Percentiles rank a stretch among this genome's conserved stretches.
phyloP scores from a whole-genome alignment of 352 stramenopile species.

The Globisporangium spinosum region DNA sequence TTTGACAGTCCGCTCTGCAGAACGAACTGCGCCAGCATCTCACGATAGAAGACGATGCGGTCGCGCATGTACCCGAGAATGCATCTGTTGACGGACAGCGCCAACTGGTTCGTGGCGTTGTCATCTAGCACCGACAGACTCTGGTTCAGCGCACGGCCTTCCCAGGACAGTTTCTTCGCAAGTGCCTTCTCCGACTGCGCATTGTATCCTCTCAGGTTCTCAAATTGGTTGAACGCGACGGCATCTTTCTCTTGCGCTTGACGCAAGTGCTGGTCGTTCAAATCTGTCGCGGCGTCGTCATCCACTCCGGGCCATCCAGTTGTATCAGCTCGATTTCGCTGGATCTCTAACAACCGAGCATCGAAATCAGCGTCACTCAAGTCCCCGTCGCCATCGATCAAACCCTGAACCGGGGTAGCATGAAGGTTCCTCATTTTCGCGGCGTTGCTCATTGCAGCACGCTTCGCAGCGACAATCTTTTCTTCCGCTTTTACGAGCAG shows the following conservation, averaged over 20 bases:
- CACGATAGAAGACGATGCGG: conserved; percentile 91
- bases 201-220: conserved; percentile 58
- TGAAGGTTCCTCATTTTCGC: neutral
- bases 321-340: conserved; percentile 27
- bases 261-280: conserved; percentile 16
- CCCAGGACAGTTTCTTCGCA: conserved; percentile 59
- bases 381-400: conserved; percentile 13
- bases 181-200: conserved; percentile 37
- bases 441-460: conserved; percentile 25
- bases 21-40: conserved; percentile 93
- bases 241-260: conserved; percentile 39
- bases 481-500: conserved; percentile 62
- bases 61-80: conserved; percentile 94
- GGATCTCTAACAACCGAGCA: conserved; percentile 14
- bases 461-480: conserved; percentile 35
- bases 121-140: conserved; percentile 63
- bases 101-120: conserved; percentile 36
- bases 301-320: conserved; percentile 27
- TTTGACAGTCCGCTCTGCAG: conserved; percentile 89
- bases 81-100: conserved; percentile 89
- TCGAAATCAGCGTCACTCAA: conserved; percentile 12
- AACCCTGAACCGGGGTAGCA: neutral
- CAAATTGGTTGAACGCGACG: conserved; percentile 61
- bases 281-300: conserved; percentile 17
- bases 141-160: conserved; percentile 56